Percentiles rank a stretch among this genome's conserved stretches.
These are phyloP conservation scores for Lindgomyces ingoldianus DNA, from an alignment of 495 filamentous ascomycete genomes.

Conservation along the genomic window DNA sequence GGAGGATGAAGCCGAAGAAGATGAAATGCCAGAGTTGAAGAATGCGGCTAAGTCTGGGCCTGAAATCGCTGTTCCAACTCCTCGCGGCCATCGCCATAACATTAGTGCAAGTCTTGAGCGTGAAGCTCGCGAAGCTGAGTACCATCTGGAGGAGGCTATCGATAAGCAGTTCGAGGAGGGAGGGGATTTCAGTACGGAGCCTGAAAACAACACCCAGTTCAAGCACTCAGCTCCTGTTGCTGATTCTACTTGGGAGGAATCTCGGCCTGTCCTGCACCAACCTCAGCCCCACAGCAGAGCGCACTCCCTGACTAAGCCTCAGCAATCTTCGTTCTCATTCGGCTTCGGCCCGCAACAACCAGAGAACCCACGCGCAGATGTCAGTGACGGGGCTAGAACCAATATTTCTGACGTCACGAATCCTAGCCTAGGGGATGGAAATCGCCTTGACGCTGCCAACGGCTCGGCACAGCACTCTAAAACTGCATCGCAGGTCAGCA, in stretches of 20 bases:
- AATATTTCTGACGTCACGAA: conserved; percentile 37
- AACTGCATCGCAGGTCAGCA: conserved; percentile 45
- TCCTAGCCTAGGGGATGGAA: conserved; percentile 32
- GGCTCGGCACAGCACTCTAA: conserved; percentile 34
- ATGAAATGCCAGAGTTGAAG: conserved; percentile 30
- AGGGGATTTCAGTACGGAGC: conserved; percentile 47
- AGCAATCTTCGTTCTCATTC: conserved; percentile 26
- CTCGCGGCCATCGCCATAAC: conserved; percentile 65
- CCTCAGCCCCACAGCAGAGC: conserved; percentile 63
- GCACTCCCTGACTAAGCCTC: conserved; percentile 34
- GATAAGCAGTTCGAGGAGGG: conserved; percentile 70
- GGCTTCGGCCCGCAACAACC: conserved; percentile 14
- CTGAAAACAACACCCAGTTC: conserved; percentile 32
- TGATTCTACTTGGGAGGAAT: conserved; percentile 49
- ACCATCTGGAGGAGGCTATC: conserved; percentile 74
- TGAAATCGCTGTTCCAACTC: conserved; percentile 65
- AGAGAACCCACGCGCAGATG: conserved; percentile 30
- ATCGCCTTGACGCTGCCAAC: conserved; percentile 6
- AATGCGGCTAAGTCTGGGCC: conserved; percentile 49
- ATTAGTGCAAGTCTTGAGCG: conserved; percentile 74
- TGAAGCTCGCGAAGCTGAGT: conserved; percentile 83
- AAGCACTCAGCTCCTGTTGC: conserved; percentile 29
- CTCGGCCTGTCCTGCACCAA: conserved; percentile 53
- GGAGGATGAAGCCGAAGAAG: conserved; percentile 57
- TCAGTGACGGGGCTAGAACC: conserved; percentile 33